Base-by-base conservation (phyloP, 805 yeast genomes). In the Maudiozyma serrabonitensis region DNA sequence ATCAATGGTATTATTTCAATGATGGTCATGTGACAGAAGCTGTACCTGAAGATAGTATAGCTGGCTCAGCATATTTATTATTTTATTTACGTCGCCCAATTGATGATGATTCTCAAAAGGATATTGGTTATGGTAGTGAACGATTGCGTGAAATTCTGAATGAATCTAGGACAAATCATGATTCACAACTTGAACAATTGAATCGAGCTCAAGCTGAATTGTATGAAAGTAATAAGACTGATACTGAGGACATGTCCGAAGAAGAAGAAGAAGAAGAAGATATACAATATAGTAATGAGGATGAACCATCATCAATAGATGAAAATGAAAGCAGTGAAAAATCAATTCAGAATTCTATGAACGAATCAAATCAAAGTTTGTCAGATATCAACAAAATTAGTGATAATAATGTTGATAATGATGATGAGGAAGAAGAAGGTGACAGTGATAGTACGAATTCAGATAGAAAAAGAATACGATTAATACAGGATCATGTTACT, bases 1-100 rank as follows among this genome's bases (percentile, higher is more conserved):
- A 70, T 19, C 73, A 79, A 50, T 93, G 98, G 98, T 88, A 89
- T 62, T 85, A 89, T 62, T 91, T 76, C 64, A 90, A 91, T 62
- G 99, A 91, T 63, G 81, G 95, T 1, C 68, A 84, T 32, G 96
- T 89, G 1, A 67, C 79, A 0, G 71, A 71, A 18, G 74, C 81
- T 0, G 74, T 77, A 46, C 85, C 95, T 0, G 73, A 73, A 28
- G 75, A 79, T 21, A 68, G 85, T 9, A 69, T 87, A 11, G 75
- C 82, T 6, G 82, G 87, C 1, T 87, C 95, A 3, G 98, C 98
- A 0, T 91, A 91, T 64, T 69, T 91, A 51, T 67, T 91, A 47
- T 91, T 93, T 60, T 91, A 93, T 67, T 74, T 90, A 53, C 81
- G 81, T 52, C 69, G 73, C 32, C 56, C 73, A 0, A 37, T 57